Evolutionary conservation across 2,329 filamentous ascomycete genomes (phyloP).

Genomic region (Neurospora sp.): DNA sequence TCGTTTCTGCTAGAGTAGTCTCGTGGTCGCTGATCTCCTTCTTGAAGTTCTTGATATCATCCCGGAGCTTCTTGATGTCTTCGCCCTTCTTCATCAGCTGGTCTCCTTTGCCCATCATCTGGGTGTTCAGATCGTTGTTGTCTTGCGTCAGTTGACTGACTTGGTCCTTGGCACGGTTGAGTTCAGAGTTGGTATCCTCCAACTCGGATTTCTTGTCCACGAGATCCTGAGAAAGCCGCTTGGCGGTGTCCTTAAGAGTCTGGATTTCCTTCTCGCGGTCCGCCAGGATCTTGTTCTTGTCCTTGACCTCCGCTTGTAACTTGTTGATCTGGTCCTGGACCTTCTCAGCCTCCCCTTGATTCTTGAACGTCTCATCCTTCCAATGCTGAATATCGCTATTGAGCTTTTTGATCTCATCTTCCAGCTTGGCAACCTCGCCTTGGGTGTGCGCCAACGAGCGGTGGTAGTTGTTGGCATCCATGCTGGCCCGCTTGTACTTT

Average conservation of each 20-base stretch:
- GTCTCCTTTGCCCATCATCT: not conserved
- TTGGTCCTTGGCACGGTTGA: not conserved
- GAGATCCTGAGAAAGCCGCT: not conserved
- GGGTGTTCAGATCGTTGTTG: not conserved
- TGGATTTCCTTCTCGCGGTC: not conserved
- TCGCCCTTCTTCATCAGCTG: not conserved
- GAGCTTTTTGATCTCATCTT: not conserved
- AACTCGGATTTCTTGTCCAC: not conserved
- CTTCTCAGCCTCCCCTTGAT: not conserved
- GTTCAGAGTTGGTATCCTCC: not conserved
- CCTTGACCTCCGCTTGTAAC: not conserved
- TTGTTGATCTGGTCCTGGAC: not conserved
- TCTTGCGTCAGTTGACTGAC: not conserved
- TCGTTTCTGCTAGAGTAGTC: not conserved
- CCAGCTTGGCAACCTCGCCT: not conserved
- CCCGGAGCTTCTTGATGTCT: not conserved
- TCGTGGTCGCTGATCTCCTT: not conserved
- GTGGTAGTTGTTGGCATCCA: not conserved
- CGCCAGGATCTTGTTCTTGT: not conserved
- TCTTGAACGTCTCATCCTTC: not conserved
- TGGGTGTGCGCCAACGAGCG: not conserved
- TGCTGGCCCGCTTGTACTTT: not conserved
- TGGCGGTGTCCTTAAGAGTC: not conserved
- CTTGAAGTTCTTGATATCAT: not conserved
- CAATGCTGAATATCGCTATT: not conserved